Evolutionary conservation across 1,139 yeast species (phyloP).

Genomic region (Taphrina sp.): DNA sequence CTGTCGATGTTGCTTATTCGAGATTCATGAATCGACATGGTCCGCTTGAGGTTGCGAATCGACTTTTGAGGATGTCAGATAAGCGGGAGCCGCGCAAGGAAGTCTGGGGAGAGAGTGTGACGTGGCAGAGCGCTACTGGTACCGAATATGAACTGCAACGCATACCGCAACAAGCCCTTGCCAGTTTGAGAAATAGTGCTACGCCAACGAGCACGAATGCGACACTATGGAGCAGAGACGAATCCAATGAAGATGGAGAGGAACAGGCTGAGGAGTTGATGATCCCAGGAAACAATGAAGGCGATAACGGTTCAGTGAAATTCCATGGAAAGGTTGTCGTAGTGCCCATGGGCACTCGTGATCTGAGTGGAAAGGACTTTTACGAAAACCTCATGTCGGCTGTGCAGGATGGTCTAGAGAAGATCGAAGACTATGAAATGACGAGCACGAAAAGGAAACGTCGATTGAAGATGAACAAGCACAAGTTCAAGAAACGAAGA

Average conservation of each 20-base stretch:
- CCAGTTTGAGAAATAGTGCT: not conserved
- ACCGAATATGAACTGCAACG: conserved; percentile 22
- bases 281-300: not conserved
- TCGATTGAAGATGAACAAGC: conserved; percentile 51
- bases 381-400: conserved; percentile 22
- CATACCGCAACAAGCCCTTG: conserved; percentile 21
- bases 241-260: conserved; percentile 39
- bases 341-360: conserved; percentile 6
- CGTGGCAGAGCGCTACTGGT: conserved; percentile 29
- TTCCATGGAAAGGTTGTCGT: conserved; percentile 15
- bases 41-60: conserved; percentile 29
- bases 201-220: conserved; percentile 16
- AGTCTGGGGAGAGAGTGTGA: conserved; percentile 15
- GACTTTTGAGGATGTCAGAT: conserved; percentile 14
- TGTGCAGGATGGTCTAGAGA: conserved; percentile 22
- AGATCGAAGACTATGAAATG: conserved; percentile 38
- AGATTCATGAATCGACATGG: conserved; percentile 28
- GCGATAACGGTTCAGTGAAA: not conserved
- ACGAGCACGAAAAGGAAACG: conserved; percentile 50
- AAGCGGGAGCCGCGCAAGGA: conserved; percentile 17
- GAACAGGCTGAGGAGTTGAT: conserved; percentile 17
- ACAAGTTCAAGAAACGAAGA: conserved; percentile 51
- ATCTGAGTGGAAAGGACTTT: conserved; percentile 8
- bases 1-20: conserved; percentile 28
- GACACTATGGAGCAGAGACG: conserved; percentile 34